phyloP scores from a whole-genome alignment of 139 green algal genomes.

The Eudorina sp. region DNA sequence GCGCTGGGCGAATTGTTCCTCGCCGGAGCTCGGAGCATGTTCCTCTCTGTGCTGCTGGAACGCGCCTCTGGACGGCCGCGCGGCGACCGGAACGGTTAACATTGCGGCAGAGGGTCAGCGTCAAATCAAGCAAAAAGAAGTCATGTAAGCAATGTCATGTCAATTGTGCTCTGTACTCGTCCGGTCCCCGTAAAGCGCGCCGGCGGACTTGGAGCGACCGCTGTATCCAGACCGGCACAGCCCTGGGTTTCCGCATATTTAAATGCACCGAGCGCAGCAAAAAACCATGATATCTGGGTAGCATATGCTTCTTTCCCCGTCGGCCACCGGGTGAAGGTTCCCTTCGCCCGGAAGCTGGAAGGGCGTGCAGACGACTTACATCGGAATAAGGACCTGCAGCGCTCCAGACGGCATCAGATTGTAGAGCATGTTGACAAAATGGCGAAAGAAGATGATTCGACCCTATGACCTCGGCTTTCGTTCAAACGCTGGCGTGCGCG shows the following conservation, averaged over 20 bases:
- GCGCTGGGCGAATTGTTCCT: not conserved
- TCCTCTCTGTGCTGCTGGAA: not conserved
- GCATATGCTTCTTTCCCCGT: no score
- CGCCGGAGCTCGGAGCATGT: constrained; percentile 1
- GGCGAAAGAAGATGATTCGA: not conserved
- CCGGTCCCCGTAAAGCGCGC: no score
- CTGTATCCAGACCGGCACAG: not conserved
- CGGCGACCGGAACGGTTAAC: constrained; percentile 3
- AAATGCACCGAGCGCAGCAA: no score
- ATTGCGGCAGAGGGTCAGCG: not conserved
- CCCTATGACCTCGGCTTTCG: not conserved
- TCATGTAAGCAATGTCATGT: no score
- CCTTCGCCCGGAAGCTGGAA: constrained; percentile 2
- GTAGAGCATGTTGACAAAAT: constrained; percentile 6
- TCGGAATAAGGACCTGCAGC: not conserved
- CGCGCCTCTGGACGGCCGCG: not conserved
- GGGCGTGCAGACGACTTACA: not conserved
- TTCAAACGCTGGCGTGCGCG: constrained; percentile 9
- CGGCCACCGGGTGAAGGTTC: no score
- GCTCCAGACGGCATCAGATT: not conserved
- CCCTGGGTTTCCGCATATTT: no score
- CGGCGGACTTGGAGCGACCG: constrained; percentile 3
- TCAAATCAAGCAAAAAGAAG: not conserved
- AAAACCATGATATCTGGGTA: no score
- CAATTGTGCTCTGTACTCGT: no score